Evolutionary conservation across 1,284 basidiomycete species (phyloP), one percentile per base, ranked within the genome.

Genomic region (Ceratobasidium sp.): DNA sequence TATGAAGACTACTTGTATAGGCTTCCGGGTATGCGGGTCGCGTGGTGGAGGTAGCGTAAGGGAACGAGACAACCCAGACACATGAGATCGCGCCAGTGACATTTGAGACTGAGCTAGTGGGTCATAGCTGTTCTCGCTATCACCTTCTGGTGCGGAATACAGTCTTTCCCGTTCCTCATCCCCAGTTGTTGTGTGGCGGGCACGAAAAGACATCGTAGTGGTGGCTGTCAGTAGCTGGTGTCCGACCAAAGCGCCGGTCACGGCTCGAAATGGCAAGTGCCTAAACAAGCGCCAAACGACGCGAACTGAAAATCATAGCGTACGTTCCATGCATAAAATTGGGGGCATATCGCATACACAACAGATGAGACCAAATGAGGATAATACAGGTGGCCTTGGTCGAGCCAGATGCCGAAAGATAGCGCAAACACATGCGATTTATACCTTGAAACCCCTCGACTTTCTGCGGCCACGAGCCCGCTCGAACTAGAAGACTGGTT

Each of bases 401-500:
- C 36, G 50, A 48, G 62, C 62, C 62, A 65, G 46, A 65, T 41
- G 46, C 23, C 55, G 36, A 50, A 60, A n/a, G 1, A 30, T 34
- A 58, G 18, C 30, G 26, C 57, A 53, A 32, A 59, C 34, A 32
- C 30, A 41, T 32, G 39, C 28, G 26, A 21, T 43, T 50, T 74
- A 34, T 43, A 58, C 62, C 52, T 76, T 41, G 61, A 70, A 64
- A 30, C 72, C 28, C 57, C 28, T 46, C 41, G 46, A 69, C 77
- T 93, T 92, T 92, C 94, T 89, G 87, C 94, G 92, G 86, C 94
- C 94, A 89, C 94, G 94, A 82, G 83, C 92, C 79, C 88, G 88
- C 84, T 93, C 92, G 88, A 93, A 93, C 89, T 91, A 72, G 43
- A 73, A 61, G 50, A 71, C 23, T 26, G 5, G 1, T 12, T 1